A percentile compares a stretch with the other conserved stretches of the same genome.
These are phyloP conservation scores for Fraxinus excelsior DNA, from an alignment of 257 asterid species.

Conservation along the genomic window DNA sequence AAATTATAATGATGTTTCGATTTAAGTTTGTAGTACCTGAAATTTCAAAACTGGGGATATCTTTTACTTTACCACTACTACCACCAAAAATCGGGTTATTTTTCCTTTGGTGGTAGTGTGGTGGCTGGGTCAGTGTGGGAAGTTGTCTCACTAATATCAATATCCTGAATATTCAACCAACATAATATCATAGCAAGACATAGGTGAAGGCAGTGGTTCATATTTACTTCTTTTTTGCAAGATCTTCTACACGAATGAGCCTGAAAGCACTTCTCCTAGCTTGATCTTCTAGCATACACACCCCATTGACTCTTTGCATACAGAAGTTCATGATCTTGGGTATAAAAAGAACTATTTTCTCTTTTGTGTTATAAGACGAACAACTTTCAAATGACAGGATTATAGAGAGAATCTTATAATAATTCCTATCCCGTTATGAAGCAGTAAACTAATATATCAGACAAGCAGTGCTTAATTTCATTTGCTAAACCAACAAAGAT, in stretches of 20 bases:
- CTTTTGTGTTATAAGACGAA: background rate
- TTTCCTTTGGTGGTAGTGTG: too few species aligned
- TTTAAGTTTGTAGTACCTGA: too few species aligned
- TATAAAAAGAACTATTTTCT: background rate
- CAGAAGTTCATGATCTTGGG: background rate
- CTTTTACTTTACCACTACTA: too few species aligned
- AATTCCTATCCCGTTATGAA: background rate
- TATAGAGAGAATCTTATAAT: background rate
- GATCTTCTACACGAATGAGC: background rate
- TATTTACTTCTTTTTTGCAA: background rate
- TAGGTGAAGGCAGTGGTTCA: background rate
- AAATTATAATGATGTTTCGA: too few species aligned
- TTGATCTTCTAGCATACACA: background rate
- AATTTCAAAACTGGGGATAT: too few species aligned
- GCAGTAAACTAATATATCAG: background rate
- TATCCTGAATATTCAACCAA: too few species aligned
- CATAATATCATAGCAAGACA: too few species aligned
- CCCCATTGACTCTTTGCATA: background rate
- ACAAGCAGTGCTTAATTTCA: background rate
- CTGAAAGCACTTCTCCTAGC: background rate
- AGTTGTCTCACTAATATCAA: too few species aligned
- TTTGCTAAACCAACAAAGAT: background rate
- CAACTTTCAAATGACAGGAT: background rate
- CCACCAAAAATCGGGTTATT: too few species aligned
- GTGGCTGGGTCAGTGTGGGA: too few species aligned